phyloP scores from a whole-genome alignment of 2,329 filamentous ascomycete genomes.

The Conoideocrella luteorostrata region DNA sequence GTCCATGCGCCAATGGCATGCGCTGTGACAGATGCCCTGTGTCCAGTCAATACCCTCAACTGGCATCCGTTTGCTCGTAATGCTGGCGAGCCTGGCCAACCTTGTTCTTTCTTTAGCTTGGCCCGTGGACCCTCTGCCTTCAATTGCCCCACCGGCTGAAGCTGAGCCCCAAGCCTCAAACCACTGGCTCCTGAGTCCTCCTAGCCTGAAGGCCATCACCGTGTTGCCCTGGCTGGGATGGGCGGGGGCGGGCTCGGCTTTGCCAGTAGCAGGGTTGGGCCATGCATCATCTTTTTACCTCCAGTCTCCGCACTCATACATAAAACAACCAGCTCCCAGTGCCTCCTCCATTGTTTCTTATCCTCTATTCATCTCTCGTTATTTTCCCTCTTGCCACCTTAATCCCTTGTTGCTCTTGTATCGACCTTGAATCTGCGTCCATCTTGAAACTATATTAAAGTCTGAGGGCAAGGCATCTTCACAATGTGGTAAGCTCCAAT shows the following conservation, averaged over 20 bases:
- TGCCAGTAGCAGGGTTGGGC: not conserved
- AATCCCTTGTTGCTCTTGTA: slow-evolving; percentile 4
- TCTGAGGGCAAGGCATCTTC: slow-evolving; percentile 10
- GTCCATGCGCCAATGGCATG: too few relatives aligned
- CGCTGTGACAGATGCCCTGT: not conserved
- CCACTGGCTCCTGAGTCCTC: not conserved
- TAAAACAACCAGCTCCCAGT: slow-evolving; percentile 11
- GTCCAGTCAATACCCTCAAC: not conserved
- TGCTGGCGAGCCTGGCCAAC: not conserved
- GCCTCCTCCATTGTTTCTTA: slow-evolving; percentile 2
- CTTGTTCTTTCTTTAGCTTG: slow-evolving; percentile 9
- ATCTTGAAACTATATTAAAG: slow-evolving; percentile 1
- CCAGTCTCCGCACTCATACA: slow-evolving; percentile 12
- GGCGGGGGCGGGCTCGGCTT: not conserved
- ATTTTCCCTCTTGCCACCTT: slow-evolving; percentile 7
- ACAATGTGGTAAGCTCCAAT: slow-evolving; percentile 18
- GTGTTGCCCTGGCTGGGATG: slow-evolving; percentile 1
- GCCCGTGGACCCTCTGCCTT: slow-evolving; percentile 5
- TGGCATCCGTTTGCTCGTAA: not conserved
- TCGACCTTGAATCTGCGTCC: slow-evolving; percentile 2
- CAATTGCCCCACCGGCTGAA: slow-evolving; percentile 10
- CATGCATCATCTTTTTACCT: slow-evolving; percentile 12
- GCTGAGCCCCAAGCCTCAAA: slow-evolving; percentile 18
- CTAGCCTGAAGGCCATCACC: not conserved
- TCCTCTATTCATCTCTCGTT: slow-evolving; percentile 6